Percentiles rank a stretch among this genome's conserved stretches.
Conservation (phyloP, 768 basidiomycete species). For the Candolleomyces efflorescens region DNA sequence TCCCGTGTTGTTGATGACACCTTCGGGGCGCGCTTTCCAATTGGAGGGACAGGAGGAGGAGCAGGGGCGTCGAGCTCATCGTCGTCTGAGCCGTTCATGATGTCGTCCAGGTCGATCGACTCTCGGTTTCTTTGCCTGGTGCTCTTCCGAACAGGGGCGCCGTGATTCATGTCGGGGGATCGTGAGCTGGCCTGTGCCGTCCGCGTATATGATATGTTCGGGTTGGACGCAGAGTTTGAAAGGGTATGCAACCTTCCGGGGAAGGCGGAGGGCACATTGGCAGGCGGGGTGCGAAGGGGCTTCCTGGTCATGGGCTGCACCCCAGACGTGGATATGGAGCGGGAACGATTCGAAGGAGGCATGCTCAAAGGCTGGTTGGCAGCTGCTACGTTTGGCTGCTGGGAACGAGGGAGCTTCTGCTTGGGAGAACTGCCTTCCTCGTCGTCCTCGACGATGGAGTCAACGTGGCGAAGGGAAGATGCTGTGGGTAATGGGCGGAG, state of each 20-base stretch:
- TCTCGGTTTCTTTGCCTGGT: constrained; percentile 55
- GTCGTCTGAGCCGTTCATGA: constrained; percentile 68
- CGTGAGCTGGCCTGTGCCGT: constrained; percentile 18
- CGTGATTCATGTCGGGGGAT: constrained; percentile 20
- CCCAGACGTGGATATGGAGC: constrained; percentile 39
- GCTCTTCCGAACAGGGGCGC: constrained; percentile 47
- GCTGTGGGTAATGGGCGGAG: constrained; percentile 28
- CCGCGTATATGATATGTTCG: constrained; percentile 20
- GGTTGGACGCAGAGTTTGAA: constrained; percentile 15
- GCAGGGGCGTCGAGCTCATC: constrained; percentile 32
- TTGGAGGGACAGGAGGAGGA: constrained; percentile 17
- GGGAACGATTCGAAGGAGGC: constrained; percentile 29
- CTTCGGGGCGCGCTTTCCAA: constrained; percentile 17
- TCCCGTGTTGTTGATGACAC: constrained; percentile 47
- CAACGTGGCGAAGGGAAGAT: constrained; percentile 50
- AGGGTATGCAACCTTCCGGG: constrained; percentile 17
- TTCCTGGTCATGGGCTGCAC: constrained; percentile 24
- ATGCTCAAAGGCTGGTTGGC: constrained; percentile 34
- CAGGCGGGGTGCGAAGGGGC: constrained; percentile 24
- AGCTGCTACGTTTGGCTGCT: constrained; percentile 38
- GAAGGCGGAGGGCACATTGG: constrained; percentile 25
- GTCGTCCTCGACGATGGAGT: constrained; percentile 67
- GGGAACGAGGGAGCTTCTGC: constrained; percentile 29
- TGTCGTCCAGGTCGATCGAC: constrained; percentile 70
- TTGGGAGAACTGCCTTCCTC: constrained; percentile 39